phyloP scores from a whole-genome alignment of 1,284 basidiomycete genomes.

The Marasmius oreades region DNA sequence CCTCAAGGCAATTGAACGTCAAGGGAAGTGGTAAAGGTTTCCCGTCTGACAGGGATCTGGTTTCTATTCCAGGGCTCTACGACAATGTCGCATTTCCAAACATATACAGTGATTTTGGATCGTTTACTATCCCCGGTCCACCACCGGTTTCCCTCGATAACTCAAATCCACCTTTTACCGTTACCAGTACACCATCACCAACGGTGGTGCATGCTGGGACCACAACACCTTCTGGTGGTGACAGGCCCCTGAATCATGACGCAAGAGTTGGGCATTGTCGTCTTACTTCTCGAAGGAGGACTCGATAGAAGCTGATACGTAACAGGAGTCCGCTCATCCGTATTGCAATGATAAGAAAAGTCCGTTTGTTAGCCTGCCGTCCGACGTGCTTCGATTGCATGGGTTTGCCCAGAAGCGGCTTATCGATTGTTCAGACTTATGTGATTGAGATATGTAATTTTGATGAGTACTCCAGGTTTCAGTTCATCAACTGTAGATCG shows the following conservation, averaged over 20 bases:
- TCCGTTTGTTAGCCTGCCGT: not conserved
- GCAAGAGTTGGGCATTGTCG: not conserved
- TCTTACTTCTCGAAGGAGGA: not conserved
- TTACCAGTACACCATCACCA: conserved; percentile 8
- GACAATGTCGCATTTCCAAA: conserved; percentile 30
- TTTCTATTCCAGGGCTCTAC: conserved; percentile 33
- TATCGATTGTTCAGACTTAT: conserved; percentile 1
- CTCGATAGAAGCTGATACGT: not conserved
- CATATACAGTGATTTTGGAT: conserved; percentile 32
- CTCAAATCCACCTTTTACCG: conserved; percentile 15
- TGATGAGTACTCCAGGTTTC: not conserved
- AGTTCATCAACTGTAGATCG: not conserved
- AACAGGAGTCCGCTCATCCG: conserved; percentile 1
- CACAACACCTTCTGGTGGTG: not conserved
- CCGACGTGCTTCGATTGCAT: not conserved
- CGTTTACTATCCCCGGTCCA: conserved; percentile 34
- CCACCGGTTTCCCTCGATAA: conserved; percentile 27
- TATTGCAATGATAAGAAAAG: not conserved
- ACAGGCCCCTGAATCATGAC: not conserved
- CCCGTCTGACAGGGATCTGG: conserved; percentile 29
- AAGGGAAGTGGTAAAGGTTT: conserved; percentile 31
- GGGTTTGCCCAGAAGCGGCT: not conserved
- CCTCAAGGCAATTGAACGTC: conserved; percentile 30
- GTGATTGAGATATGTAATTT: not conserved
- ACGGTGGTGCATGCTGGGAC: not conserved